Conservation (phyloP, 1,139 yeast genomes). For the Yamadazyma triangularis region DNA sequence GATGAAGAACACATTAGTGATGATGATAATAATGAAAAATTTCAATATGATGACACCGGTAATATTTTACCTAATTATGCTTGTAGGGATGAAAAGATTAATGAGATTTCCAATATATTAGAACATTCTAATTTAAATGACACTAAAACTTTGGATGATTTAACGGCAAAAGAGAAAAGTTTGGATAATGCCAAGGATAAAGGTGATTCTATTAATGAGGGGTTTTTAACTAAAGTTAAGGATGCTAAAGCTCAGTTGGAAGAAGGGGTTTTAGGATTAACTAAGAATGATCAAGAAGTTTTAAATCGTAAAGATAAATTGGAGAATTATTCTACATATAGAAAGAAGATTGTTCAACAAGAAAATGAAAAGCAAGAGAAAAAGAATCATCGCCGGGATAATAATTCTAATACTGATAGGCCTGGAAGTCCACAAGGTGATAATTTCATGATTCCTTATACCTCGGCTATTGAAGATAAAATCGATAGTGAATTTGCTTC, state of each 20-base stretch:
- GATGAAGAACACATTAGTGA: conserved; percentile 70
- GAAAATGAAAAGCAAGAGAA: conserved; percentile 30
- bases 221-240: conserved; percentile 36
- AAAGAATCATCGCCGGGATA: conserved; percentile 1
- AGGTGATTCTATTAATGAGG: conserved; percentile 45
- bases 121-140: conserved; percentile 42
- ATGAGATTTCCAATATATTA: conserved; percentile 40
- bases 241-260: conserved; percentile 38
- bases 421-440: conserved; percentile 12
- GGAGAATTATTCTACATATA: conserved; percentile 45
- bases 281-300: conserved; percentile 44
- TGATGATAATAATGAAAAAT: conserved; percentile 52
- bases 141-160: conserved; percentile 43
- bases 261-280: conserved; percentile 29
- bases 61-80: conserved; percentile 57
- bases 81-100: conserved; percentile 44
- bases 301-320: conserved; percentile 39
- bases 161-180: conserved; percentile 58
- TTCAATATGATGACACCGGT: conserved; percentile 59
- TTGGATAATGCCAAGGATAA: conserved; percentile 54
- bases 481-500: conserved; percentile 64
- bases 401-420: conserved; percentile 4
- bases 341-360: conserved; percentile 46
- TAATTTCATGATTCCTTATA: conserved; percentile 56
- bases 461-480: conserved; percentile 67